Conservation (phyloP, 495 filamentous ascomycete species). For the Tuber melanosporum region DNA sequence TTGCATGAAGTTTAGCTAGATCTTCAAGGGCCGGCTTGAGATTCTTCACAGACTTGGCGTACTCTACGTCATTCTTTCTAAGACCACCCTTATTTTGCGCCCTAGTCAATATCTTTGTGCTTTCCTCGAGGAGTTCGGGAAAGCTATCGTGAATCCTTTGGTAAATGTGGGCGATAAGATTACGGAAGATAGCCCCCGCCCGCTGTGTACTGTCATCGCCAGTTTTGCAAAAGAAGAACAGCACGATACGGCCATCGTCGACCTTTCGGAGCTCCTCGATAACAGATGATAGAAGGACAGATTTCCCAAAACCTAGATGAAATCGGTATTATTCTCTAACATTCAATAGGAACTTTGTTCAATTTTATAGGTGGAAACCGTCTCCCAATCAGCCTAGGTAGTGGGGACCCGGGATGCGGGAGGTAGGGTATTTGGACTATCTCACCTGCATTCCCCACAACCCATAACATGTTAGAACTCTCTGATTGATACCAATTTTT, state of each 20-base stretch:
- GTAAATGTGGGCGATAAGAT: slow-evolving; percentile 15
- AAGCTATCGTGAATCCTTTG: slow-evolving; percentile 11
- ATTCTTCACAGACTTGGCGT: slow-evolving; percentile 16
- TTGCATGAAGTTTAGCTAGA: slow-evolving; percentile 3
- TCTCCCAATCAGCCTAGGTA: not conserved
- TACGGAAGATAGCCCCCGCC: slow-evolving; percentile 14
- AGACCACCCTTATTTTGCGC: slow-evolving; percentile 9
- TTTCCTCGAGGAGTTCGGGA: not conserved
- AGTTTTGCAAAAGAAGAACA: slow-evolving; percentile 23
- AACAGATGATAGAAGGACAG: slow-evolving; percentile 17
- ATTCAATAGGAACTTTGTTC: not conserved
- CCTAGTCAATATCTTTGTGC: slow-evolving; percentile 12
- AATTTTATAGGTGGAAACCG: not conserved
- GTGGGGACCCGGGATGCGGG: not conserved
- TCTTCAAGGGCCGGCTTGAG: slow-evolving; percentile 16
- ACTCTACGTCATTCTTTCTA: not conserved
- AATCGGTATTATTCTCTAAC: not conserved
- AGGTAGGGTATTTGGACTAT: not conserved
- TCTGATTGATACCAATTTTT: slow-evolving; percentile 7
- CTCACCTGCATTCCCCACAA: slow-evolving; percentile 19
- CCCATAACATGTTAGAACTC: slow-evolving; percentile 15
- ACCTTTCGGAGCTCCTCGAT: slow-evolving; percentile 7
- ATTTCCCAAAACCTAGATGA: slow-evolving; percentile 17
- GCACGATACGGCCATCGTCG: slow-evolving; percentile 7
- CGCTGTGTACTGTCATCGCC: slow-evolving; percentile 21